A percentile compares a stretch with the other conserved stretches of the same genome.
These are phyloP conservation scores for Kandelia obovata DNA, from an alignment of 345 rosid species.

Conservation along the genomic window DNA sequence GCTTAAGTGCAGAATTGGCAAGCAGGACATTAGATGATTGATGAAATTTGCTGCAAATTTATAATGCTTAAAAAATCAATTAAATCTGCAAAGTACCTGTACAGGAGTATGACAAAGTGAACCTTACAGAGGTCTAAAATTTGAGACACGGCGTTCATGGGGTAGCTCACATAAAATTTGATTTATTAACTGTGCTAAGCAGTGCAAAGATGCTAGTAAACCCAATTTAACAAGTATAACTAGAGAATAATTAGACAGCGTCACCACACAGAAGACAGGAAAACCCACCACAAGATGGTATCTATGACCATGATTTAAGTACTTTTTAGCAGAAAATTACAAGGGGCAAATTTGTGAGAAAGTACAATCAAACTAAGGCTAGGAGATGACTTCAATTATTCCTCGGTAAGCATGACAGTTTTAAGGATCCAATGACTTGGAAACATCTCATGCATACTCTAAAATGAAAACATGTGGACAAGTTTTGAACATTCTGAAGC, in stretches of 20 bases:
- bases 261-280: not conserved
- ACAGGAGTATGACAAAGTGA: slow-evolving; percentile 64
- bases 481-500: no score
- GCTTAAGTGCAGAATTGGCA: no score
- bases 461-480: no score
- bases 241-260: not conserved
- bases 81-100: slow-evolving; percentile 37
- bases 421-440: not conserved
- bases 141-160: slow-evolving; percentile 58
- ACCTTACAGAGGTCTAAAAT: slow-evolving; percentile 51
- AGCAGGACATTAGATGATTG: not conserved
- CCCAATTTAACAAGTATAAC: not conserved
- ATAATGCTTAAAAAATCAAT: not conserved
- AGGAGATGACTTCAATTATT: not conserved
- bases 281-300: not conserved
- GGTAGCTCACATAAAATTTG: slow-evolving; percentile 68
- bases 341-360: not conserved
- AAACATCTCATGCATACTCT: no score
- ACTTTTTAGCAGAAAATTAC: not conserved
- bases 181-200: slow-evolving; percentile 45
- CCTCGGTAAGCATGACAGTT: not conserved
- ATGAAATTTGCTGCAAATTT: not conserved
- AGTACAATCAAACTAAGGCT: not conserved
- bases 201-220: not conserved
- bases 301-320: not conserved